Conservation (phyloP, 2,329 filamentous ascomycete species). For the Aspergillus pseudoterreus region DNA sequence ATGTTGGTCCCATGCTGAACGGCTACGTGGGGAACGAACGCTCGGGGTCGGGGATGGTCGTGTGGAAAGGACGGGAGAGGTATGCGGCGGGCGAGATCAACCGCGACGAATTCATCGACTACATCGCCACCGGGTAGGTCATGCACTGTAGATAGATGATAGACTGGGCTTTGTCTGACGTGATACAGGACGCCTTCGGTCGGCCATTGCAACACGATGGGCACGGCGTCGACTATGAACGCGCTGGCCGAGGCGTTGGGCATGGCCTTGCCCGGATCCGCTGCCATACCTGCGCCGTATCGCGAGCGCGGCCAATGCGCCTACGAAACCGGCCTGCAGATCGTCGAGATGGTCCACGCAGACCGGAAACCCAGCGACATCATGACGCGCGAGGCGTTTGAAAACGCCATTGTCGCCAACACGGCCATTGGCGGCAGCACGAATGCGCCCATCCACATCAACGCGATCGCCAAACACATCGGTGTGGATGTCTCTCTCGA, state of each 20-base stretch:
- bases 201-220: slow-evolving; percentile 54
- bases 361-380: slow-evolving; percentile 53
- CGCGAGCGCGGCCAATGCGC: slow-evolving; percentile 47
- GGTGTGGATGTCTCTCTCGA: slow-evolving; percentile 50
- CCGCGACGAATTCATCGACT: slow-evolving; percentile 44
- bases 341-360: slow-evolving; percentile 49
- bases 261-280: slow-evolving; percentile 51
- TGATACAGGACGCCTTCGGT: slow-evolving; percentile 41
- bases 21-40: slow-evolving; percentile 42
- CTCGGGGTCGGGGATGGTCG: slow-evolving; percentile 45
- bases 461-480: slow-evolving; percentile 53
- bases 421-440: slow-evolving; percentile 56
- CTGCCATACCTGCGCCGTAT: slow-evolving; percentile 51
- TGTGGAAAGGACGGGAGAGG: slow-evolving; percentile 50
- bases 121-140: slow-evolving; percentile 40
- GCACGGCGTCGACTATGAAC: slow-evolving; percentile 53
- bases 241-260: slow-evolving; percentile 51
- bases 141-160: no score
- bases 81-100: slow-evolving; percentile 47
- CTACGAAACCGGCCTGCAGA: slow-evolving; percentile 47
- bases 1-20: slow-evolving; percentile 53
- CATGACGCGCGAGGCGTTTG: slow-evolving; percentile 53
- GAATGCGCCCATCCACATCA: slow-evolving; percentile 56
- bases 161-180: not conserved
- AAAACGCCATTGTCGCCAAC: slow-evolving; percentile 54